These are phyloP conservation scores for Aureobasidium sp. DNA, from an alignment of 2,329 filamentous ascomycete genomes.

Conservation along the genomic window DNA sequence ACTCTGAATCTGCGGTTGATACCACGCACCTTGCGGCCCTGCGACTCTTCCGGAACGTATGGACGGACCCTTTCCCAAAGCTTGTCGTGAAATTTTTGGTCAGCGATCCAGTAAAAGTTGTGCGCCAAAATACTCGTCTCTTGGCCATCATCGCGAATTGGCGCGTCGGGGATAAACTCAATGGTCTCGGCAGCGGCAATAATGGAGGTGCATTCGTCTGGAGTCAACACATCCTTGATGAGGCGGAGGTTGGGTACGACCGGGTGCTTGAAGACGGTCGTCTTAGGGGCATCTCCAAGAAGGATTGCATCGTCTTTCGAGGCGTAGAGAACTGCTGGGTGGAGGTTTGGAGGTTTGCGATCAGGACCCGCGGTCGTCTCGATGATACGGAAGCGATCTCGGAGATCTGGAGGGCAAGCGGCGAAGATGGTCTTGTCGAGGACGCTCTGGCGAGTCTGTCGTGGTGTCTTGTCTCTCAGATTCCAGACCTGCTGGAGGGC, in stretches of 20 bases:
- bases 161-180: conserved; percentile 61
- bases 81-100: conserved; percentile 54
- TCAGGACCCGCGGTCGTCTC: conserved; percentile 54
- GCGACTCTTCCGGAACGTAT: conserved; percentile 50
- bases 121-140: conserved; percentile 58
- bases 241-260: conserved; percentile 56
- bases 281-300: conserved; percentile 40
- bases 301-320: conserved; percentile 51
- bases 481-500: conserved; percentile 57
- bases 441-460: conserved; percentile 51
- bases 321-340: conserved; percentile 59
- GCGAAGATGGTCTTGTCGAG: conserved; percentile 50
- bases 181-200: conserved; percentile 60
- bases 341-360: conserved; percentile 61
- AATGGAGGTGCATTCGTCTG: conserved; percentile 57
- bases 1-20: conserved; percentile 65
- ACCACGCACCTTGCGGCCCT: conserved; percentile 53
- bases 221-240: conserved; percentile 53
- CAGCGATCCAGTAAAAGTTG: conserved; percentile 68
- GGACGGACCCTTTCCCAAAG: conserved; percentile 56
- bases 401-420: conserved; percentile 32
- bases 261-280: conserved; percentile 54
- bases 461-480: conserved; percentile 39
- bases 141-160: conserved; percentile 58
- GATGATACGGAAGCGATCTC: conserved; percentile 48